phyloP scores from a whole-genome alignment of 306 rosid species.

The Dalbergia oliveri region DNA sequence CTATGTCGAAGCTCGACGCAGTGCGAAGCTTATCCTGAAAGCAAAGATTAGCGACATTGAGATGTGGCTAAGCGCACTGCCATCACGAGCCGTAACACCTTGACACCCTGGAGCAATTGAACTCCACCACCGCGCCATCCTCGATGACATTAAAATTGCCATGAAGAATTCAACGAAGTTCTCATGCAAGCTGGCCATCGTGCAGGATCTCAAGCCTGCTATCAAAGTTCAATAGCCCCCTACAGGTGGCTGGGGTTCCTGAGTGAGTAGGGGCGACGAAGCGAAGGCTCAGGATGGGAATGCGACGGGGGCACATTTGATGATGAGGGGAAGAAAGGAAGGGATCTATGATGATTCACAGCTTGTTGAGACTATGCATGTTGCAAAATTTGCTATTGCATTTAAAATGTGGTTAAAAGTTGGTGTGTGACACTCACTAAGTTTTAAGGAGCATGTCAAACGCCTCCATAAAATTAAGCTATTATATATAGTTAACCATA shows the following conservation, averaged over 20 bases:
- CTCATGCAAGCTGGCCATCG: conserved; percentile 82
- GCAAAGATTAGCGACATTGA: conserved; percentile 53
- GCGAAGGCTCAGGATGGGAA: no score
- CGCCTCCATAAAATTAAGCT: no score
- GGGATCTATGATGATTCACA: no score
- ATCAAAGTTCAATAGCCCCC: conserved; percentile 55
- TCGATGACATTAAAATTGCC: conserved; percentile 29
- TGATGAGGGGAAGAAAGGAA: no score
- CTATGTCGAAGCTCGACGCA: conserved; percentile 52
- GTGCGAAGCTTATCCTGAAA: conserved; percentile 44
- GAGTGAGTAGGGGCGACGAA: conserved; percentile 45
- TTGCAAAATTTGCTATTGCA: no score
- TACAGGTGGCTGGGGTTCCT: no score
- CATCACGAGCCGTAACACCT: conserved; percentile 81
- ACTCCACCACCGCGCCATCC: conserved; percentile 52
- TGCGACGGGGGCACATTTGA: no score
- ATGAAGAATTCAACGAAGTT: conserved; percentile 79
- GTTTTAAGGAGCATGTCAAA: no score
- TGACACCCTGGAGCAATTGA: conserved; percentile 64
- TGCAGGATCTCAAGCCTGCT: conserved; percentile 55
- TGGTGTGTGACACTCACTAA: no score
- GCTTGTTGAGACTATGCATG: no score
- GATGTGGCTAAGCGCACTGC: conserved; percentile 79
- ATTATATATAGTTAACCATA: no score
- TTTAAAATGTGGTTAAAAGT: no score